Evolutionary conservation across 2,329 filamentous ascomycete species (phyloP), one percentile per base, ranked within the genome.

Genomic region (Orbilia brochopaga): DNA sequence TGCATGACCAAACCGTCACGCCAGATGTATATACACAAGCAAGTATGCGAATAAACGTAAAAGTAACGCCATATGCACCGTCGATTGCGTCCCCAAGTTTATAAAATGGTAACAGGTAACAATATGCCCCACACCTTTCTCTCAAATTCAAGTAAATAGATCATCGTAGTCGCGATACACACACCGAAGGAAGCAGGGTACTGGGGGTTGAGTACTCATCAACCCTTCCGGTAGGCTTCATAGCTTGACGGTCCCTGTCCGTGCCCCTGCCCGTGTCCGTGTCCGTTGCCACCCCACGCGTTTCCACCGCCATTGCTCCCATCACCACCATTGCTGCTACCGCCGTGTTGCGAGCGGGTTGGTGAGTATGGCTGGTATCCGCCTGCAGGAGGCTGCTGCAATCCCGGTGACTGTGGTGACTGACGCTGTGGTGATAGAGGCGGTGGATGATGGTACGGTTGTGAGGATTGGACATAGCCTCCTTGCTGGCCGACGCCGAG

Each of bases 361-460:
- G 27, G 27, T 8, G 27, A 32, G 80, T 79, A 74, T 79, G 82
- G 77, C 79, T 80, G 75, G 78, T 81, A 75, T 85, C 84, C 61
- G 86, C 84, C 72, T 87, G 85, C 58, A 85, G 79, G 58, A 83
- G 82, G 77, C 86, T 86, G 78, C 89, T 92, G 91, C 37, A 90
- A 87, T 15, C 84, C 82, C 57, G 27, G 27, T 32, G 90, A 92
- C 37, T 90, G 86, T n/a, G 91, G 91, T 42, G 19, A 19, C 23
- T 57, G 55, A 15, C 46, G 55, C 8, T 56, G 50, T 13, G 21
- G 50, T 8, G 50, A 23, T 6, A 24, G 24, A 10, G 21, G 32
- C n/a, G 2, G 53, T 3, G 32, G 53, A 10, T 56, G 19, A 11
- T 56, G 11, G 17, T 7, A 15, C 46, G 10, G 19, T 21, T 54